phyloP scores from a whole-genome alignment of 73 alveolate species.

The Paramecium sonneborni region DNA sequence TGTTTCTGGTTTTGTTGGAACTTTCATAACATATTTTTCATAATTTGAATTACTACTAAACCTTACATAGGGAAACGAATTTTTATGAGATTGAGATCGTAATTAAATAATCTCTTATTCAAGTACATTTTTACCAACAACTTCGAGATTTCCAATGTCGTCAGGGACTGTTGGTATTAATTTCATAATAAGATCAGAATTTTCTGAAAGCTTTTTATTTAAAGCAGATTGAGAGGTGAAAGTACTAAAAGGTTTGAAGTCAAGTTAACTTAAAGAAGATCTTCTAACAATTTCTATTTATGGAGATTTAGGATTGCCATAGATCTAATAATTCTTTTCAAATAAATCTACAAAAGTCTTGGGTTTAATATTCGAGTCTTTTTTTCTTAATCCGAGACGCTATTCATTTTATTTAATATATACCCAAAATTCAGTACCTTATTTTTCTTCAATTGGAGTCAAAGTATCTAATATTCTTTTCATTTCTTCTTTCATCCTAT shows the following conservation, averaged over 20 bases:
- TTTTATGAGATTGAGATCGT: background rate
- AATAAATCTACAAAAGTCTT: background rate
- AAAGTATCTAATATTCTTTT: background rate
- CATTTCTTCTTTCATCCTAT: slow-evolving; percentile 8
- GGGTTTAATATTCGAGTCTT: background rate
- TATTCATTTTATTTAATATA: background rate
- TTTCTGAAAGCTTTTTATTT: slow-evolving; percentile 42
- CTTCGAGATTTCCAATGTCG: slow-evolving; percentile 5
- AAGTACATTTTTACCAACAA: background rate
- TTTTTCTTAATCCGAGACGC: slow-evolving; percentile 24
- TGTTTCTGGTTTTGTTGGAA: background rate
- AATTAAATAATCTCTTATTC: background rate
- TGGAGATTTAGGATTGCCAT: slow-evolving; percentile 45
- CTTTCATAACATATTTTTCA: background rate
- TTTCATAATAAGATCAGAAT: slow-evolving; percentile 9
- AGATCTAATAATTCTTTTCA: background rate
- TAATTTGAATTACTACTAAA: background rate
- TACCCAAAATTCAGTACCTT: slow-evolving; percentile 54
- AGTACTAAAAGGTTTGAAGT: slow-evolving; percentile 1
- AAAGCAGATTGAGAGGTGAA: background rate
- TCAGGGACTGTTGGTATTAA: slow-evolving; percentile 37
- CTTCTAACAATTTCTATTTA: slow-evolving; percentile 18
- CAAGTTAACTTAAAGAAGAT: background rate
- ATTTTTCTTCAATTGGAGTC: background rate
- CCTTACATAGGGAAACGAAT: background rate